phyloP scores from a whole-genome alignment of 371 early-diverging fungal genomes.

The Rhizomucor miehei region DNA sequence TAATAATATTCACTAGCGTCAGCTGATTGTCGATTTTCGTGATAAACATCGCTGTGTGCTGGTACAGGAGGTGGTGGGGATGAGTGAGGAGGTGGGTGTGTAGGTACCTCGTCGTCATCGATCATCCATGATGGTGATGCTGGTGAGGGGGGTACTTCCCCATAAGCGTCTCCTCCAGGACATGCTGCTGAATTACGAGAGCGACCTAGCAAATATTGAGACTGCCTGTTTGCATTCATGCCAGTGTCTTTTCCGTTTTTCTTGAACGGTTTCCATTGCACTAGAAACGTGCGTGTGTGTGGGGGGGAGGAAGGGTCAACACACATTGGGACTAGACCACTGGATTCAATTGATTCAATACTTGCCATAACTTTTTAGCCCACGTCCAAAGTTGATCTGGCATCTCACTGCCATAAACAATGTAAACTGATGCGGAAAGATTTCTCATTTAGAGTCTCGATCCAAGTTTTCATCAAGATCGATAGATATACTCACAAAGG shows the following conservation, averaged over 20 bases:
- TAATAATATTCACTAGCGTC: neutral
- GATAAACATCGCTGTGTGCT: neutral
- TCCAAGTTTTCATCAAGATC: neutral
- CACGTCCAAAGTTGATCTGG: slow-evolving; percentile 11
- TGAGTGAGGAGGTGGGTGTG: neutral
- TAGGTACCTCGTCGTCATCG: neutral
- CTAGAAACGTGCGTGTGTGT: no score
- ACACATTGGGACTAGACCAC: no score
- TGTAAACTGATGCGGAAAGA: neutral
- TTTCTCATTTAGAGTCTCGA: neutral
- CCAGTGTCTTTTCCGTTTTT: neutral
- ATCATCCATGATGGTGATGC: neutral
- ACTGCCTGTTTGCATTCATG: neutral
- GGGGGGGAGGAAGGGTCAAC: no score
- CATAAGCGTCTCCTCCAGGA: neutral
- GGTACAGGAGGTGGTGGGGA: neutral
- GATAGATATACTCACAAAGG: slow-evolving; percentile 7
- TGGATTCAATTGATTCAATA: neutral
- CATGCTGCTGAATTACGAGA: neutral
- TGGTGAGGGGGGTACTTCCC: neutral
- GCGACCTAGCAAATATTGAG: neutral
- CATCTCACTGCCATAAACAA: slow-evolving; percentile 12
- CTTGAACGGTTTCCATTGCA: neutral
- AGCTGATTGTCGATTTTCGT: neutral
- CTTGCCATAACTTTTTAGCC: slow-evolving; percentile 13